Percentiles rank a stretch among this genome's conserved stretches.
phyloP scores from a whole-genome alignment of 108 stramenopile genomes.

The Skeletonema potamos region DNA sequence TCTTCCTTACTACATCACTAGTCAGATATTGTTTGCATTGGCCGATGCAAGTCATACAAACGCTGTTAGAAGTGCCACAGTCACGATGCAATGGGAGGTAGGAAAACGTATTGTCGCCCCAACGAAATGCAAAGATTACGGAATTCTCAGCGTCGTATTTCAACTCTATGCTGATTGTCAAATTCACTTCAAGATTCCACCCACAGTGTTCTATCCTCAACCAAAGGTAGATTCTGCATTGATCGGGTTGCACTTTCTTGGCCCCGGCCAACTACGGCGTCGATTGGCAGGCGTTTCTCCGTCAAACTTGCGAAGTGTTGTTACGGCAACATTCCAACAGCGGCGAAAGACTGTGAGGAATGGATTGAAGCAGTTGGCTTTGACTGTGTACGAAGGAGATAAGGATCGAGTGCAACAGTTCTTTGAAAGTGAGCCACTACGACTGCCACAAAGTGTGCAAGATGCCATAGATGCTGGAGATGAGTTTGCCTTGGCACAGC shows the following conservation, averaged over 20 bases:
- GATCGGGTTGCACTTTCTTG: conserved; percentile 89
- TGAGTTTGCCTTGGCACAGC: conserved; percentile 68
- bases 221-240: conserved; percentile 96
- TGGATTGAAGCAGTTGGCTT: conserved; percentile 76
- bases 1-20: conserved; percentile 97
- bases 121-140: conserved; percentile 86
- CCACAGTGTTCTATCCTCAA: conserved; percentile 96
- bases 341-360: conserved; percentile 95
- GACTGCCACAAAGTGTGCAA: conserved; percentile 54
- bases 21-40: conserved; percentile 94
- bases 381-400: conserved; percentile 42
- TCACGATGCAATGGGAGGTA: conserved; percentile 98
- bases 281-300: conserved; percentile 84
- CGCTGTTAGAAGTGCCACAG: conserved; percentile 88
- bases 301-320: conserved; percentile 73
- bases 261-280: conserved; percentile 50
- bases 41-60: conserved; percentile 89
- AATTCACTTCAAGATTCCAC: conserved; percentile 95
- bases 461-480: conserved; percentile 59
- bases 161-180: conserved; percentile 86
- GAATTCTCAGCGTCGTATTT: conserved; percentile 94
- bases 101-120: conserved; percentile 88
- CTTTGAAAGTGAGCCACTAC: conserved; percentile 54
- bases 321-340: conserved; percentile 92
- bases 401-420: conserved; percentile 40